phyloP scores from a whole-genome alignment of 805 yeast species.

The Isabelozyma gotoi region DNA sequence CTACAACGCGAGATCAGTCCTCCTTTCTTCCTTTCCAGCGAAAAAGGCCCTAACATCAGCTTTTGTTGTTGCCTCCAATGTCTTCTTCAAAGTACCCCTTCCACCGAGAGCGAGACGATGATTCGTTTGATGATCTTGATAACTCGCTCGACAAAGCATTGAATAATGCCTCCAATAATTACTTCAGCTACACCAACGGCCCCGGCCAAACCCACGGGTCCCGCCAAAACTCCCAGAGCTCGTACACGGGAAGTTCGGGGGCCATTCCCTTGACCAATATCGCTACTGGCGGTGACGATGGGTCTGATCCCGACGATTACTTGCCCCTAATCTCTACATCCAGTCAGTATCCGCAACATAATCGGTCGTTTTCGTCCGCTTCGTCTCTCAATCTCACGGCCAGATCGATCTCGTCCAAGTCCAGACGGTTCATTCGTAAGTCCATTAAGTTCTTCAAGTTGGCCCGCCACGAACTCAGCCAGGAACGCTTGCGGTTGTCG shows the following conservation, averaged over 20 bases:
- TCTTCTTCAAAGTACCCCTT: not conserved
- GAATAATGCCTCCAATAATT: constrained; percentile 46
- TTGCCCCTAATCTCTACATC: not conserved
- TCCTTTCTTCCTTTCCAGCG: too few relatives aligned
- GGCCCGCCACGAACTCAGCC: constrained; percentile 25
- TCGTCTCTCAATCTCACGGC: constrained; percentile 12
- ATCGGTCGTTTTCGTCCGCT: constrained; percentile 20
- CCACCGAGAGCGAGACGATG: constrained; percentile 7
- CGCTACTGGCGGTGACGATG: not conserved
- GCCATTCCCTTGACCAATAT: constrained; percentile 31
- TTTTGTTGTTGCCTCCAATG: not conserved
- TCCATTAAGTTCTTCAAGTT: constrained; percentile 16
- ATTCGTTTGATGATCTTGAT: constrained; percentile 62
- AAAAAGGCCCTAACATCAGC: too few relatives aligned
- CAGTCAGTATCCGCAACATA: constrained; percentile 8
- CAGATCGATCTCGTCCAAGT: constrained; percentile 8
- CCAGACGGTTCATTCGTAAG: constrained; percentile 8
- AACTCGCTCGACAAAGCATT: constrained; percentile 65
- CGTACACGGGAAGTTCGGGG: constrained; percentile 13
- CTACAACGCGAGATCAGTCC: too few relatives aligned
- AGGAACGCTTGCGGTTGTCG: constrained; percentile 17
- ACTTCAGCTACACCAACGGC: constrained; percentile 19
- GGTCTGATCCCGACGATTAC: constrained; percentile 2
- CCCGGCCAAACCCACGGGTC: constrained; percentile 13
- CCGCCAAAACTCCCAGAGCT: constrained; percentile 22